Evolutionary conservation across 805 yeast genomes (phyloP).

Genomic region (Candida yuanshanica): DNA sequence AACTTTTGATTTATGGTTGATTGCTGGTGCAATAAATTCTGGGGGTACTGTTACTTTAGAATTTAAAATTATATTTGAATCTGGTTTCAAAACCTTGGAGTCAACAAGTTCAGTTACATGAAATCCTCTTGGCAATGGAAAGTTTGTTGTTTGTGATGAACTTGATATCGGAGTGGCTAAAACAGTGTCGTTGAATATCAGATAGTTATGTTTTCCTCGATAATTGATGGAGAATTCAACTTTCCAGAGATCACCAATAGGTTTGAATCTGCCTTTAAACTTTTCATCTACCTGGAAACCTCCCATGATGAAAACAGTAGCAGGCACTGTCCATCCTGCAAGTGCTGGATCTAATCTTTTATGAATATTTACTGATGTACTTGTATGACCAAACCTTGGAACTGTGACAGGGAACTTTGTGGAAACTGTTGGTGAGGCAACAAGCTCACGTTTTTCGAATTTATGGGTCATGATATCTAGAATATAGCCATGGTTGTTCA

Average conservation of each 20-base stretch:
- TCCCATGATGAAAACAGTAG: conserved; percentile 40
- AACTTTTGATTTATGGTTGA: conserved; percentile 4
- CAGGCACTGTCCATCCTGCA: conserved; percentile 21
- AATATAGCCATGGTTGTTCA: conserved; percentile 54
- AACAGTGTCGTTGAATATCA: conserved; percentile 32
- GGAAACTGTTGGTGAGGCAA: conserved; percentile 27
- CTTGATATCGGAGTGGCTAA: conserved; percentile 27
- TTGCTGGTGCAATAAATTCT: conserved; percentile 1
- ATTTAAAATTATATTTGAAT: not conserved
- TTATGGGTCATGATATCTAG: conserved; percentile 45
- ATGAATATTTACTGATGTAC: conserved; percentile 22
- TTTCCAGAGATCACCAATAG: conserved; percentile 37
- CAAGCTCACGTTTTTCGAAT: conserved; percentile 42
- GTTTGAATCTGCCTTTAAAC: conserved; percentile 23
- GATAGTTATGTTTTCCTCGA: conserved; percentile 29
- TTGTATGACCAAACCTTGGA: conserved; percentile 37
- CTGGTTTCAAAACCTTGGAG: conserved; percentile 2
- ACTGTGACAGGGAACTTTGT: conserved; percentile 27
- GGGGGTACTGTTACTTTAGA: not conserved
- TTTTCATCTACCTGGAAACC: conserved; percentile 34
- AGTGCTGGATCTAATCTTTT: conserved; percentile 5
- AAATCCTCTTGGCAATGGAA: conserved; percentile 34
- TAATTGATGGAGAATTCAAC: conserved; percentile 32
- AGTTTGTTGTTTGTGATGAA: conserved; percentile 7
- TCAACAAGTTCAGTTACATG: conserved; percentile 26